A percentile compares a stretch with the other conserved stretches of the same genome.
phyloP scores from a whole-genome alignment of 306 rosid genomes.

The Nissolia schottii region DNA sequence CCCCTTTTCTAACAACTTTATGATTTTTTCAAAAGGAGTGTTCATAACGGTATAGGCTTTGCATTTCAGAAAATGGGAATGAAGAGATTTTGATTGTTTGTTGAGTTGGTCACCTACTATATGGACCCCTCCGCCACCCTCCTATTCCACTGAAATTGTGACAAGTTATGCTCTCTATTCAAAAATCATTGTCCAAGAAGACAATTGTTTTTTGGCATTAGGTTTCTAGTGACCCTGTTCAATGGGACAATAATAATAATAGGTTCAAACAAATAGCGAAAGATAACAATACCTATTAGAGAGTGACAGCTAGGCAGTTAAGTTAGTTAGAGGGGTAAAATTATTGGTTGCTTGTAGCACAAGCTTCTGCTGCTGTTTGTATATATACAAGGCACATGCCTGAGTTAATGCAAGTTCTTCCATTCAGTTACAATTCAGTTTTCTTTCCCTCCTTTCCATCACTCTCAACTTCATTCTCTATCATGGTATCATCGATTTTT shows the following conservation, averaged over 20 bases:
- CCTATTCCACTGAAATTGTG: conserved; percentile 13
- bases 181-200: not conserved
- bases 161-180: not conserved
- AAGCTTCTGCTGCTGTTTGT: too few species aligned
- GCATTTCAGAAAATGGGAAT: not conserved
- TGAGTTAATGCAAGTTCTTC: too few species aligned
- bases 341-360: too few species aligned
- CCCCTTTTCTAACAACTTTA: conserved; percentile 2
- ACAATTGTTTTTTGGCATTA: conserved; percentile 8
- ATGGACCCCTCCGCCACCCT: not conserved
- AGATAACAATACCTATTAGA: not conserved
- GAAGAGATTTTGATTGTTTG: conserved; percentile 16
- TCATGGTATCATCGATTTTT: too few species aligned
- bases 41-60: conserved; percentile 12
- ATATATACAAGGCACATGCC: too few species aligned
- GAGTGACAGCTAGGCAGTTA: too few species aligned
- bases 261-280: not conserved
- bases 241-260: conserved; percentile 16
- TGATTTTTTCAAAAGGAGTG: not conserved
- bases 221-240: not conserved
- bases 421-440: too few species aligned
- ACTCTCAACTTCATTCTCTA: too few species aligned
- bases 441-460: too few species aligned
- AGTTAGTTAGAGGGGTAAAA: too few species aligned
- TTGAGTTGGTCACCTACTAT: conserved; percentile 11